Evolutionary conservation across 2,329 filamentous ascomycete genomes (phyloP).

Genomic region (Trichoderma citrinoviride): DNA sequence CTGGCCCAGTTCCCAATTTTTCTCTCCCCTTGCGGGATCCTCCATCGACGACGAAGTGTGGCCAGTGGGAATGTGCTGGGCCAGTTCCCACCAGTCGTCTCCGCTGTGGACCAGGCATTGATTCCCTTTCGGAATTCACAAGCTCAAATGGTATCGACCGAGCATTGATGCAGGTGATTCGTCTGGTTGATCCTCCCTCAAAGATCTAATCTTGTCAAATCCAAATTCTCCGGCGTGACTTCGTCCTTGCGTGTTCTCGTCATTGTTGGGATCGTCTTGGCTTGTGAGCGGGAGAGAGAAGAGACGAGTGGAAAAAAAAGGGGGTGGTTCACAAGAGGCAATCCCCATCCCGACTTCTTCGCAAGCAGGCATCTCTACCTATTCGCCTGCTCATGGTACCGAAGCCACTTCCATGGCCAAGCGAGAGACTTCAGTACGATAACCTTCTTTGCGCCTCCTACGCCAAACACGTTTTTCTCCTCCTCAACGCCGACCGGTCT

Average conservation of each 20-base stretch:
- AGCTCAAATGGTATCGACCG: conserved; percentile 19
- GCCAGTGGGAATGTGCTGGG: conserved; percentile 17
- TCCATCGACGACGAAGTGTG: conserved; percentile 14
- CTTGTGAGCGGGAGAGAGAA: not conserved
- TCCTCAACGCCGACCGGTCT: not conserved
- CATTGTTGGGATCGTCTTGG: not conserved
- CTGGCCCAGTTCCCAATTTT: conserved; percentile 15
- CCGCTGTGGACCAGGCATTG: conserved; percentile 22
- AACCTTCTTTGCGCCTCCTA: conserved; percentile 1
- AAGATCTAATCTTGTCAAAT: conserved; percentile 20
- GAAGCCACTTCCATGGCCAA: not conserved
- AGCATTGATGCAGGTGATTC: conserved; percentile 21
- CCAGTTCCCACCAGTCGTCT: conserved; percentile 22
- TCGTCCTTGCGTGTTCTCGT: conserved; percentile 3
- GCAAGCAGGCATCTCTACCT: conserved; percentile 1
- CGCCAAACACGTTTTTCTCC: conserved; percentile 3
- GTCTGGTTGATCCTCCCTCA: conserved; percentile 20
- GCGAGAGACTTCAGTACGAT: not conserved
- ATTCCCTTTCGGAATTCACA: conserved; percentile 18
- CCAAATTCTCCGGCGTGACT: conserved; percentile 14
- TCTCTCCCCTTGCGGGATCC: conserved; percentile 12
- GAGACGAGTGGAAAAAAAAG: conserved; percentile 6
- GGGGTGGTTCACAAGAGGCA: not conserved
- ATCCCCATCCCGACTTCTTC: not conserved
- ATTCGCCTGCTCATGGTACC: conserved; percentile 4